phyloP scores from a whole-genome alignment of 805 yeast genomes.

The Wickerhamiella galacta region DNA sequence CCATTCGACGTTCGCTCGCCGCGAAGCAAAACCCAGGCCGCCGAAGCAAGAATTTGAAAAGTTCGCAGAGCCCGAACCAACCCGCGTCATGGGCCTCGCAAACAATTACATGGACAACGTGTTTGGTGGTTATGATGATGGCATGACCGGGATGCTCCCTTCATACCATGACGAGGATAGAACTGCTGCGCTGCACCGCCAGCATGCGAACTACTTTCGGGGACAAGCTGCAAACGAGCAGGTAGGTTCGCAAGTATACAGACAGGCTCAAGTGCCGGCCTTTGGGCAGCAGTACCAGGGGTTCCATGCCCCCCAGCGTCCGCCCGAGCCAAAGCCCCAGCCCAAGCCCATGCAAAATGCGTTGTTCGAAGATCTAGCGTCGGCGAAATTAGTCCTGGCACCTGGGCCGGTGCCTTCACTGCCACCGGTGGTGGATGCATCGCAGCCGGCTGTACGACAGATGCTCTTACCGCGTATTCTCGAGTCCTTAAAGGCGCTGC shows the following conservation, averaged over 20 bases:
- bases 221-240: too few species aligned
- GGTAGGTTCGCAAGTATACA: too few species aligned
- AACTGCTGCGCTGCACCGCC: too few species aligned
- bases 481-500: conserved; percentile 1
- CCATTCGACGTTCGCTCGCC: neutral
- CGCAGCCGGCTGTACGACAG: conserved; percentile 1
- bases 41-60: neutral
- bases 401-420: neutral
- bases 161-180: neutral
- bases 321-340: neutral
- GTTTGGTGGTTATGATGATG: neutral
- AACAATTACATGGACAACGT: neutral
- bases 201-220: too few species aligned
- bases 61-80: neutral
- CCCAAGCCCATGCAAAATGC: conserved; percentile 1
- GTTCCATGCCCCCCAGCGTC: neutral
- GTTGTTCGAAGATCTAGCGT: conserved; percentile 1
- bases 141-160: neutral
- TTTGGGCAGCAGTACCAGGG: neutral
- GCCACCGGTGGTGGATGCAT: conserved; percentile 4
- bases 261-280: too few species aligned
- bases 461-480: conserved; percentile 1
- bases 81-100: neutral
- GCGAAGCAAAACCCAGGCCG: neutral
- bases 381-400: neutral